Evolutionary conservation across 2,329 filamentous ascomycete species (phyloP).

Genomic region (Pyrenochaeta sp.): DNA sequence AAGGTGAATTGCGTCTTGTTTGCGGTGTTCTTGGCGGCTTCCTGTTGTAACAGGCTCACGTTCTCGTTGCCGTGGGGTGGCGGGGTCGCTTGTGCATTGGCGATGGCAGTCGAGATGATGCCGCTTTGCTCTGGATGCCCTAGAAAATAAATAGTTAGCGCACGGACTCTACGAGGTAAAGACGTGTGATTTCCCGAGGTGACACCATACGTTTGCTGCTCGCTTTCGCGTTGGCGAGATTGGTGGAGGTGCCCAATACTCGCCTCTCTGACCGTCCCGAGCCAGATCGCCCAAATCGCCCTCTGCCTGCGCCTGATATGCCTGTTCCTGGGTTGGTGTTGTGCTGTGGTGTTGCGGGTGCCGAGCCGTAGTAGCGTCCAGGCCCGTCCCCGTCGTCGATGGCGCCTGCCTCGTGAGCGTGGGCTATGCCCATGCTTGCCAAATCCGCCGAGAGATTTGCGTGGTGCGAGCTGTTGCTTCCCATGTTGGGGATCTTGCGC

Average conservation of each 20-base stretch:
- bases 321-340: conserved; percentile 63
- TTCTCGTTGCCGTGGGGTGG: conserved; percentile 72
- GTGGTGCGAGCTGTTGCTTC: conserved; percentile 70
- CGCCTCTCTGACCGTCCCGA: conserved; percentile 55
- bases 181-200: conserved; percentile 38
- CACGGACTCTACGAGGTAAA: conserved; percentile 36
- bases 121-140: conserved; percentile 66
- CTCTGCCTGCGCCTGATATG: conserved; percentile 84
- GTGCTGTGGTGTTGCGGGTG: conserved; percentile 61
- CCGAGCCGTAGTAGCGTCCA: conserved; percentile 65
- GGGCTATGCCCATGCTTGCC: conserved; percentile 67
- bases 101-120: conserved; percentile 92
- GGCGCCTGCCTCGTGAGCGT: conserved; percentile 55
- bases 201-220: conserved; percentile 49
- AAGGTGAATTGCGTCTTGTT: conserved; percentile 94
- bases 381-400: conserved; percentile 56
- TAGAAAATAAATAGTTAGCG: conserved; percentile 50
- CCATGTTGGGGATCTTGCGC: conserved; percentile 92
- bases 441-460: conserved; percentile 68
- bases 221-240: conserved; percentile 54
- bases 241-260: conserved; percentile 53
- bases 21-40: conserved; percentile 68
- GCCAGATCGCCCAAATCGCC: conserved; percentile 74
- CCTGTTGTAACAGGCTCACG: conserved; percentile 78
- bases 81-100: conserved; percentile 72